Evolutionary conservation across 176 grass and related monocot genomes (phyloP).

Genomic region (Avena atlantica): DNA sequence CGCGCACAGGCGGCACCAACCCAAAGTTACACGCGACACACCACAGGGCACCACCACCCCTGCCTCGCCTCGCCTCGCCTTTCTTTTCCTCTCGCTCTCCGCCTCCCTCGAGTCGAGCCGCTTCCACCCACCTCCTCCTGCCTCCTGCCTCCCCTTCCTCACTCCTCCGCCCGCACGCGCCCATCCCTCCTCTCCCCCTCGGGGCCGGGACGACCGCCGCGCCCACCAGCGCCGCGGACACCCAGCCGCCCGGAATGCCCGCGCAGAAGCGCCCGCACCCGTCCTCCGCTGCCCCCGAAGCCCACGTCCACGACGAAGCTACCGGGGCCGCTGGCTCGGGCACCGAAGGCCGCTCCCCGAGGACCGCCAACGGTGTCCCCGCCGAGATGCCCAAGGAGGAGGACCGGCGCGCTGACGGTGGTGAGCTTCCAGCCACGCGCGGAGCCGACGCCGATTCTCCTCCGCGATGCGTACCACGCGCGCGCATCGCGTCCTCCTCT

Average conservation of each 20-base stretch:
- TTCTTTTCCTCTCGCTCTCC: conserved; percentile 62
- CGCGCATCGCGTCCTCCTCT: conserved; percentile 35
- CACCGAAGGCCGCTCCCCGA: conserved; percentile 1
- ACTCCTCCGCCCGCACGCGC: neutral
- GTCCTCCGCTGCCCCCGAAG: conserved; percentile 29
- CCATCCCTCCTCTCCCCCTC: conserved; percentile 1
- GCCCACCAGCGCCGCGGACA: neutral
- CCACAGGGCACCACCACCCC: neutral
- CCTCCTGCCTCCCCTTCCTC: neutral
- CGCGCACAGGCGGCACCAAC: conserved; percentile 34
- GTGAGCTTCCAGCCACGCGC: conserved; percentile 18
- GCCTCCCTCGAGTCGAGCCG: conserved; percentile 55
- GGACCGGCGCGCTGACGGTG: conserved; percentile 39
- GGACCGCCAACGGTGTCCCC: conserved; percentile 16
- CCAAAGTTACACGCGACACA: conserved; percentile 47
- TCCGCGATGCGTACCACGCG: conserved; percentile 33
- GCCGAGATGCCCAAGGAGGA: conserved; percentile 30
- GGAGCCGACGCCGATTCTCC: neutral
- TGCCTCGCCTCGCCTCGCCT: conserved; percentile 3
- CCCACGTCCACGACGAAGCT: conserved; percentile 29
- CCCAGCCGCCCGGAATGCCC: conserved; percentile 52
- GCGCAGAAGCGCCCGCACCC: conserved; percentile 67
- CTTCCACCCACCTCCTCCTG: conserved; percentile 49
- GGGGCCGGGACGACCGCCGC: conserved; percentile 33
- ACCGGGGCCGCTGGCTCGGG: neutral